Evolutionary conservation across 2,329 filamentous ascomycete genomes (phyloP).

Genomic region (Tolypocladium inflatum): DNA sequence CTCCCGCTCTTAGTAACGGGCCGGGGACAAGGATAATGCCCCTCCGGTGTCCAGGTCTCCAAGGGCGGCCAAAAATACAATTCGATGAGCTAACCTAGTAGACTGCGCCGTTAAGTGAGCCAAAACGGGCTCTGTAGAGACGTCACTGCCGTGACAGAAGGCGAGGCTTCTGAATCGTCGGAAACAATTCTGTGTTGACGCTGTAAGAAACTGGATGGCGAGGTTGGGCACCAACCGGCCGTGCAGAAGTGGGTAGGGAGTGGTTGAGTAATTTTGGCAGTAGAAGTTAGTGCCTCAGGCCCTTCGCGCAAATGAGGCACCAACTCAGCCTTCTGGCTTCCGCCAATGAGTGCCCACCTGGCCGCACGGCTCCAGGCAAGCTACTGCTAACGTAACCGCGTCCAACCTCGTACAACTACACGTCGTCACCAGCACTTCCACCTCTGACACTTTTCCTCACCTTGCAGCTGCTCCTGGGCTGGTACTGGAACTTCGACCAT

Average conservation of each 20-base stretch:
- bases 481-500: neutral
- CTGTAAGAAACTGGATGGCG: neutral
- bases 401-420: constrained; percentile 16
- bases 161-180: neutral
- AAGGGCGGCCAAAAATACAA: neutral
- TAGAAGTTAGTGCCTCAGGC: constrained; percentile 22
- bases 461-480: neutral
- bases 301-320: constrained; percentile 15
- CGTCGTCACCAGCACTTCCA: constrained; percentile 4
- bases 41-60: neutral
- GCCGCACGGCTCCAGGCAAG: constrained; percentile 33
- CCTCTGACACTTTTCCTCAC: constrained; percentile 4
- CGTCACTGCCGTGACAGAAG: neutral
- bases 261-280: neutral
- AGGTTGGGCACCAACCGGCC: neutral
- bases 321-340: constrained; percentile 21
- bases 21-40: neutral
- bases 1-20: neutral
- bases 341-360: constrained; percentile 17
- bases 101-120: neutral
- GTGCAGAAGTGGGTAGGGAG: constrained; percentile 1
- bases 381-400: constrained; percentile 40
- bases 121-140: neutral
- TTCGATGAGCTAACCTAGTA: neutral
- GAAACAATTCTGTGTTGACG: neutral